Percentiles rank a stretch among this genome's conserved stretches.
Evolutionary conservation across 2,329 filamentous ascomycete species (phyloP).

Genomic region (Botrytis sinoallii): DNA sequence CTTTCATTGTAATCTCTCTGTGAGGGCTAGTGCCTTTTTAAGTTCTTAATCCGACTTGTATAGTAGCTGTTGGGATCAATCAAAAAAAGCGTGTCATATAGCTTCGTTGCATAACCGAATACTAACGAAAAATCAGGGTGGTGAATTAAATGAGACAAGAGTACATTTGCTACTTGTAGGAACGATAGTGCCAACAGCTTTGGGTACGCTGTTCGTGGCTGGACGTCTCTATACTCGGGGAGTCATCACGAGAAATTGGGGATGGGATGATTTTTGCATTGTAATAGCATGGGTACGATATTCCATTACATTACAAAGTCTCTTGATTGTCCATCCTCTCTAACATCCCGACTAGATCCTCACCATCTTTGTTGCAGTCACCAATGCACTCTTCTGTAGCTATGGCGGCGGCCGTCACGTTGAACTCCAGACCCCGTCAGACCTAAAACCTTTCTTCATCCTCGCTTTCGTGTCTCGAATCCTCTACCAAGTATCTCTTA

Average conservation of each 20-base stretch:
- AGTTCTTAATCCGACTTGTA: background rate
- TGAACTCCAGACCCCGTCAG: background rate
- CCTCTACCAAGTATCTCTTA: background rate
- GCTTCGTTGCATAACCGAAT: background rate
- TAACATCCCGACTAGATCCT: background rate
- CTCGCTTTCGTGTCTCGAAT: background rate
- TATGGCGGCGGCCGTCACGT: background rate
- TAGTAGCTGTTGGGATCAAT: background rate
- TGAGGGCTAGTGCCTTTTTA: background rate
- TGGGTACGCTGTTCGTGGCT: background rate
- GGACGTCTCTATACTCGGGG: constrained; percentile 6
- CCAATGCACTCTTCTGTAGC: background rate
- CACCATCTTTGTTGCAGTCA: background rate
- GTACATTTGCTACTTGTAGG: background rate
- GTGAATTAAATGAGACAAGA: background rate
- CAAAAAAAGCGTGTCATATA: background rate
- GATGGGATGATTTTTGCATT: background rate
- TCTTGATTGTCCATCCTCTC: background rate
- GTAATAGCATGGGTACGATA: background rate
- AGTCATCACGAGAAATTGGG: constrained; percentile 5
- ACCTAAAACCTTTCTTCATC: background rate
- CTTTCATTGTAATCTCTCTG: background rate
- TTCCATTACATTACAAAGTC: background rate
- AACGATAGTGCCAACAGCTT: background rate
- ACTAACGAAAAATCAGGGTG: background rate